Evolutionary conservation across 2,329 filamentous ascomycete species (phyloP).

Genomic region (Epichloe festucae): DNA sequence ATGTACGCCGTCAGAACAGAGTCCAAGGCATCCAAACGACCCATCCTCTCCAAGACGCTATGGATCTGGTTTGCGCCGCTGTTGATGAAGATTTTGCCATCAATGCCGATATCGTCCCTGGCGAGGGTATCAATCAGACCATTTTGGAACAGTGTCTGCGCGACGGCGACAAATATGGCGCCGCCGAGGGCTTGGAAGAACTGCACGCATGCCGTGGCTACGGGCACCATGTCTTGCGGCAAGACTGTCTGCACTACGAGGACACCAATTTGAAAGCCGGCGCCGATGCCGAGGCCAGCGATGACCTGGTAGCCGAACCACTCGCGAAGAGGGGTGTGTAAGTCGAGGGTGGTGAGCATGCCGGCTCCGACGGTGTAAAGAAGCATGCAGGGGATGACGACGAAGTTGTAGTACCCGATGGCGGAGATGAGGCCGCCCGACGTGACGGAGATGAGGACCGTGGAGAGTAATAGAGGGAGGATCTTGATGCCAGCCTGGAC

Average conservation of each 20-base stretch:
- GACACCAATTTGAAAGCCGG: constrained; percentile 34
- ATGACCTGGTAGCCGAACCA: constrained; percentile 50
- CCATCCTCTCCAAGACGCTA: constrained; percentile 27
- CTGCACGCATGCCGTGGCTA: constrained; percentile 37
- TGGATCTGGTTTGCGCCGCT: constrained; percentile 38
- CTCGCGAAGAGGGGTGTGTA: constrained; percentile 29
- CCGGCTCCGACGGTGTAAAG: constrained; percentile 34
- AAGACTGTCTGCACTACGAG: constrained; percentile 40
- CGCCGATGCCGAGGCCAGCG: constrained; percentile 38
- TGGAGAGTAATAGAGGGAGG: constrained; percentile 38
- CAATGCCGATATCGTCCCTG: constrained; percentile 30
- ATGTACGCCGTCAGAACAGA: constrained; percentile 36
- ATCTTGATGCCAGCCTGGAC: constrained; percentile 42
- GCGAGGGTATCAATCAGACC: constrained; percentile 40
- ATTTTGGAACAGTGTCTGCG: constrained; percentile 56
- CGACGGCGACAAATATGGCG: constrained; percentile 50
- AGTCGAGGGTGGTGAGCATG: constrained; percentile 39
- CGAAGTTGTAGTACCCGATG: constrained; percentile 28
- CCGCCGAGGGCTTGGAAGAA: constrained; percentile 56
- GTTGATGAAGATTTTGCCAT: constrained; percentile 35
- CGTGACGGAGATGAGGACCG: constrained; percentile 33
- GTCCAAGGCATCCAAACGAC: constrained; percentile 27
- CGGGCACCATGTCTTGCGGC: constrained; percentile 32
- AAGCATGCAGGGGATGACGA: constrained; percentile 29
- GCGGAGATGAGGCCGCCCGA: constrained; percentile 28